Base-by-base conservation (phyloP, 1,139 yeast genomes). In the Candida labiduridarum region DNA sequence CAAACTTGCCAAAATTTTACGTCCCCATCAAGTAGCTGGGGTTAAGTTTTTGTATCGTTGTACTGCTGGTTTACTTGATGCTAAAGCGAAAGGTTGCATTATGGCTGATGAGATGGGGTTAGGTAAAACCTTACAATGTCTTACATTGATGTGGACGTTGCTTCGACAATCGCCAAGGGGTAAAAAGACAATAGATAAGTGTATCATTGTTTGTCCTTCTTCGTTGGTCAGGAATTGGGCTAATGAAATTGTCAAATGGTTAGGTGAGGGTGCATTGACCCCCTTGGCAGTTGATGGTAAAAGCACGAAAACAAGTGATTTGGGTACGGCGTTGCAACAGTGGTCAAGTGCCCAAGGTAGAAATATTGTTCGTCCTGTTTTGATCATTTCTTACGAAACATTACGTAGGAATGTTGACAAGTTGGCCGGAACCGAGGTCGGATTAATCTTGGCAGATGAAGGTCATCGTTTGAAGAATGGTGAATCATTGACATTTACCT, bases 31-130 rank as follows among this genome's bases (percentile, higher is more conserved):
- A 66, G 85, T 94, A 3, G 96, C 94, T 51, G 99, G 99, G 56
- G 97, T 94, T 33, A 82, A 89, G 65, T 94, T 94, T 64, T 71
- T 94, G 52, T 94, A 91, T 63, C 73, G 94, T 52, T 92, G 98
- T 67, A 90, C 96, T 0, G 81, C 97, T 0, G 99, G 99, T 0
- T 70, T 92, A 42, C 79, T 90, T 27, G 96, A 91, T 62, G 83
- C 91, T 1, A 78, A 85, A 41, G 98, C 98, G 0, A 84, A 87
- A 63, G 99, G 99, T 1, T 94, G 99, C 65, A 95, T 94, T 49
- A 94, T 94, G 99, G 99, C 99, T 0, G 99, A 94, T 72, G 99
- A 91, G 70, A 94, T 94, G 99, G 99, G 99, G 2, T 76, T 94
- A 43, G 99, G 99, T 25, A 94, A 94, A 65, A 94, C 99, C 0